A percentile compares a stretch with the other conserved stretches of the same genome.
Conservation (phyloP, 352 stramenopile species). For the Phytophthora sojae region DNA sequence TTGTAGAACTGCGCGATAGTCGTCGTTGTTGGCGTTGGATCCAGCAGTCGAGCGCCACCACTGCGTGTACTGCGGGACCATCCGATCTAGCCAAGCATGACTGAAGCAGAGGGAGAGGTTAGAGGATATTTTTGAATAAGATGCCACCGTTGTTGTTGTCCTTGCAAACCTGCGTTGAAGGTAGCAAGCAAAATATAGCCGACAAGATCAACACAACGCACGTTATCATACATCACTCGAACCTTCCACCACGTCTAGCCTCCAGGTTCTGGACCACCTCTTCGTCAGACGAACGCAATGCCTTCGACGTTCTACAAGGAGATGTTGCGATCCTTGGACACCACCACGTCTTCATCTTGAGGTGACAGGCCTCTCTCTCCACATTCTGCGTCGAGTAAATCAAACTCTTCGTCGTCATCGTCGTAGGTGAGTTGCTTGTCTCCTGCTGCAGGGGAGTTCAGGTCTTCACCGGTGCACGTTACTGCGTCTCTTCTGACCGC, state of each 20-base stretch:
- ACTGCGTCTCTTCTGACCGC: slow-evolving; percentile 16
- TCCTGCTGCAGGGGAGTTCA: slow-evolving; percentile 8
- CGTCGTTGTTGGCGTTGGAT: slow-evolving; percentile 38
- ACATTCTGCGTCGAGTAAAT: slow-evolving; percentile 28
- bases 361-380: slow-evolving; percentile 2
- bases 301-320: slow-evolving; percentile 22
- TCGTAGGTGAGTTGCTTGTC: slow-evolving; percentile 13
- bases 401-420: slow-evolving; percentile 24
- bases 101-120: no score
- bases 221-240: not conserved
- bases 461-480: slow-evolving; percentile 31
- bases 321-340: slow-evolving; percentile 8
- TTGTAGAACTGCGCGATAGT: slow-evolving; percentile 55
- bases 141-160: not conserved
- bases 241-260: not conserved
- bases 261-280: slow-evolving; percentile 15
- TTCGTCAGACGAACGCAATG: slow-evolving; percentile 18
- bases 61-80: not conserved
- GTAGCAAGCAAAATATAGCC: not conserved
- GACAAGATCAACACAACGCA: not conserved
- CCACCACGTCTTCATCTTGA: slow-evolving; percentile 3
- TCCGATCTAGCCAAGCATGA: not conserved
- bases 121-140: slow-evolving; percentile 1
- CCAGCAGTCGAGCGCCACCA: slow-evolving; percentile 31
- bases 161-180: not conserved